phyloP scores from a whole-genome alignment of 2,329 filamentous ascomycete species.

The Zasmidium citrigriseum region DNA sequence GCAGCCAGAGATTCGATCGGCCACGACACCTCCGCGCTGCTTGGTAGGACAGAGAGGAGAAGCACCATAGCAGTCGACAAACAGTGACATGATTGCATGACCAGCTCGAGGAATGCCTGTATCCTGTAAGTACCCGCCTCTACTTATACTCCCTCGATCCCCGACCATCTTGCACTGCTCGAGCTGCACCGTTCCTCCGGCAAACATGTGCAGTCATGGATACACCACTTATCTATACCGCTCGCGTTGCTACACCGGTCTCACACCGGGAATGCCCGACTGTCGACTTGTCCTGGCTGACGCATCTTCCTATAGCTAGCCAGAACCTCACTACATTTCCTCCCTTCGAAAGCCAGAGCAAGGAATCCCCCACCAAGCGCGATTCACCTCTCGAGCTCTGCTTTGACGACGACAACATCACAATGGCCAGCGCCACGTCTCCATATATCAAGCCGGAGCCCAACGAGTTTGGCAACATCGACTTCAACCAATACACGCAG shows the following conservation, averaged over 20 bases:
- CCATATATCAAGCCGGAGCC: conserved; percentile 68
- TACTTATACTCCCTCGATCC: conserved; percentile 22
- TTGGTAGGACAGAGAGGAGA: conserved; percentile 20
- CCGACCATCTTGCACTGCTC: not conserved
- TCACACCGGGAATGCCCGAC: conserved; percentile 2
- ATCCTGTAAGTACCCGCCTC: conserved; percentile 30
- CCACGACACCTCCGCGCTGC: conserved; percentile 19
- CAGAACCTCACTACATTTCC: conserved; percentile 35
- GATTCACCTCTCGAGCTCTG: conserved; percentile 37
- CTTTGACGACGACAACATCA: conserved; percentile 31
- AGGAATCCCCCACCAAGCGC: conserved; percentile 30
- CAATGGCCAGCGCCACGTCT: conserved; percentile 58
- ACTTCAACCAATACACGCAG: conserved; percentile 41
- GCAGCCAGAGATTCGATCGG: conserved; percentile 6
- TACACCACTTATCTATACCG: not conserved
- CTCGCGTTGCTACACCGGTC: conserved; percentile 5
- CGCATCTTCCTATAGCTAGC: conserved; percentile 15
- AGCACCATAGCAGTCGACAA: conserved; percentile 12
- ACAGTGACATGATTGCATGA: conserved; percentile 23
- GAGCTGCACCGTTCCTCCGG: not conserved
- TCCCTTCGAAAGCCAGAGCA: conserved; percentile 33
- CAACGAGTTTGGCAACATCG: conserved; percentile 60
- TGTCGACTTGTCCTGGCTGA: conserved; percentile 15
- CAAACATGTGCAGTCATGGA: conserved; percentile 10
- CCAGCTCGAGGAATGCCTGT: conserved; percentile 30